Conservation (phyloP, 2,329 filamentous ascomycete genomes). For the Penicillium sp. region DNA sequence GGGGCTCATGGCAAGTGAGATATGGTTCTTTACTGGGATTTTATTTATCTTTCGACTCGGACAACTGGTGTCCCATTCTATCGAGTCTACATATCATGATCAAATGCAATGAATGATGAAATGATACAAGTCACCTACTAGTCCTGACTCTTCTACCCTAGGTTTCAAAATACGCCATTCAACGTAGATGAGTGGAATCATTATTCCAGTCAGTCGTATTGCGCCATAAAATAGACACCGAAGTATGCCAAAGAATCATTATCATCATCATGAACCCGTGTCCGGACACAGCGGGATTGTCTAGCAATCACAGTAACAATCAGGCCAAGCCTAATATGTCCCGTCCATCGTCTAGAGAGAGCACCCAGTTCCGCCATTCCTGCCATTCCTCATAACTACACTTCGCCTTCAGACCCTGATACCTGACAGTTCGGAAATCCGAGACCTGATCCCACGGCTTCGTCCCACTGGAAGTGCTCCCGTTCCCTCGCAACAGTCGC, state of each 20-base stretch:
- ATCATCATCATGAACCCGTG: conserved; percentile 9
- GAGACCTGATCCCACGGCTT: conserved; percentile 67
- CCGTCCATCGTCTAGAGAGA: conserved; percentile 29
- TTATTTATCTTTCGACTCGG: not conserved
- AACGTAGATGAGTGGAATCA: not conserved
- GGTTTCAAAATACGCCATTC: not conserved
- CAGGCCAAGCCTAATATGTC: conserved; percentile 20
- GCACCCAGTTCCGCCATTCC: conserved; percentile 71
- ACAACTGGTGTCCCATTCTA: not conserved
- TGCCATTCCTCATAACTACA: conserved; percentile 70
- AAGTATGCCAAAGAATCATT: conserved; percentile 1
- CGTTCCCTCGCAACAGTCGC: conserved; percentile 41
- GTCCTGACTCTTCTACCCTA: not conserved
- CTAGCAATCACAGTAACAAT: not conserved
- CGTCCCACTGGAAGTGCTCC: conserved; percentile 8
- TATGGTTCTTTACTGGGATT: not conserved
- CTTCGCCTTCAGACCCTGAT: conserved; percentile 76
- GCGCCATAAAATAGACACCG: not conserved
- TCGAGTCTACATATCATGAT: conserved; percentile 6
- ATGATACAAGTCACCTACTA: not conserved
- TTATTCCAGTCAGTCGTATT: not conserved
- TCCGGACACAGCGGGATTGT: not conserved
- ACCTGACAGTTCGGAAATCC: conserved; percentile 72
- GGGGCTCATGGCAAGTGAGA: conserved; percentile 21
- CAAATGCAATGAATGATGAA: conserved; percentile 10